Conservation (phyloP, 2,329 filamentous ascomycete genomes). For the Colletotrichum trifolii region DNA sequence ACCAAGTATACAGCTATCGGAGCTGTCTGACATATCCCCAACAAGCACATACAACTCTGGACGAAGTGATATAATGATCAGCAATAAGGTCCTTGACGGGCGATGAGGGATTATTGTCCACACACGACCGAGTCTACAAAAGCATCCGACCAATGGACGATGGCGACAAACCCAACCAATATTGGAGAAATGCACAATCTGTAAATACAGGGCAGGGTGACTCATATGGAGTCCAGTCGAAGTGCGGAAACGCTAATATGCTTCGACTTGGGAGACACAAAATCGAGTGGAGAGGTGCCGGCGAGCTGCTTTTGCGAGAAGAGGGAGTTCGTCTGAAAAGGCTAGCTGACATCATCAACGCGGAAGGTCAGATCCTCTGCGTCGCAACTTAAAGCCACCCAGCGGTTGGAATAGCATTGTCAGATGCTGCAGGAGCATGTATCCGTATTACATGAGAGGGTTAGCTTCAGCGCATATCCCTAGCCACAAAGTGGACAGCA, state of each 20-base stretch:
- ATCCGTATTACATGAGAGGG: neutral
- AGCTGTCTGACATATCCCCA: neutral
- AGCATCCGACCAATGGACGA: too few relatives aligned
- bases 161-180: too few relatives aligned
- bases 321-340: slow-evolving; percentile 13
- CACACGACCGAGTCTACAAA: neutral
- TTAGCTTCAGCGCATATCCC: neutral
- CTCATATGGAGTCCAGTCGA: too few relatives aligned
- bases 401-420: too few relatives aligned
- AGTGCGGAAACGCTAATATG: neutral
- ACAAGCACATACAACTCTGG: neutral
- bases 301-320: neutral
- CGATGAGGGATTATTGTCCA: neutral
- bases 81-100: too few relatives aligned
- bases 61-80: too few relatives aligned
- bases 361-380: too few relatives aligned
- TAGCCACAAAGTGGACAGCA: slow-evolving; percentile 5
- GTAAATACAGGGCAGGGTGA: too few relatives aligned
- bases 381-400: too few relatives aligned
- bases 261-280: neutral
- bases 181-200: too few relatives aligned
- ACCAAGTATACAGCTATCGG: neutral
- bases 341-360: too few relatives aligned
- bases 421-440: neutral
- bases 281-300: neutral